Evolutionary conservation across 768 basidiomycete species (phyloP).

Genomic region (Pulveroboletus sp.): DNA sequence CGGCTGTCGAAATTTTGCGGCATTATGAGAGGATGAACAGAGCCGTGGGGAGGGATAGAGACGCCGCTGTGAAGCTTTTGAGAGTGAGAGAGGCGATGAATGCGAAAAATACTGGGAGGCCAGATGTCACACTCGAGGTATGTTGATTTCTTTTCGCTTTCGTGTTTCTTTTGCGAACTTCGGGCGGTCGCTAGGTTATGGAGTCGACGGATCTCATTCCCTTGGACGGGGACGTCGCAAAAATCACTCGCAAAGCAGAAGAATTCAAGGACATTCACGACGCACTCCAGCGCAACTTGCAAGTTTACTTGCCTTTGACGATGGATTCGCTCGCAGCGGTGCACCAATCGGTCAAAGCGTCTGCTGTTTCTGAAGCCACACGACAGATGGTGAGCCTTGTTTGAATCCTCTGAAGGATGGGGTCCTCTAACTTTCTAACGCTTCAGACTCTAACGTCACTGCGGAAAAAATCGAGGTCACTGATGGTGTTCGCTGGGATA

Average conservation of each 20-base stretch:
- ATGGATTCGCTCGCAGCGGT: slow-evolving; percentile 90
- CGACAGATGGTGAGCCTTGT: slow-evolving; percentile 60
- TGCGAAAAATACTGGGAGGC: slow-evolving; percentile 63
- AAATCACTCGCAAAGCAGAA: slow-evolving; percentile 81
- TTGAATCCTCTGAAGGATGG: slow-evolving; percentile 6
- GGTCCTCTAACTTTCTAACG: slow-evolving; percentile 26
- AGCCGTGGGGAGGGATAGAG: slow-evolving; percentile 65
- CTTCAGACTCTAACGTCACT: slow-evolving; percentile 55
- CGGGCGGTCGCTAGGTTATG: slow-evolving; percentile 53
- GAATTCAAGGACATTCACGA: slow-evolving; percentile 87
- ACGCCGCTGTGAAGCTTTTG: slow-evolving; percentile 70
- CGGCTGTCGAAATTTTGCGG: slow-evolving; percentile 72
- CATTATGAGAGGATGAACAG: slow-evolving; percentile 76
- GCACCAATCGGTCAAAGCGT: slow-evolving; percentile 71
- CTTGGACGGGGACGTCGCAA: slow-evolving; percentile 75
- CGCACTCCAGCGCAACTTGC: slow-evolving; percentile 83
- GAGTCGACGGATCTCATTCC: slow-evolving; percentile 86
- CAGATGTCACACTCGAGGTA: slow-evolving; percentile 81
- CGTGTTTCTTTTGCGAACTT: neutral
- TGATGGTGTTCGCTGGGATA: slow-evolving; percentile 87
- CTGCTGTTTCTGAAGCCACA: slow-evolving; percentile 66
- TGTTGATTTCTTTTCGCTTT: slow-evolving; percentile 21
- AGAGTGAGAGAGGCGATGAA: slow-evolving; percentile 78
- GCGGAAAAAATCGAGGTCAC: slow-evolving; percentile 74
- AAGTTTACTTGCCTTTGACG: slow-evolving; percentile 78